Percentiles rank a stretch among this genome's conserved stretches.
Conservation (phyloP, 768 basidiomycete species). For the Cytidiella melzeri region DNA sequence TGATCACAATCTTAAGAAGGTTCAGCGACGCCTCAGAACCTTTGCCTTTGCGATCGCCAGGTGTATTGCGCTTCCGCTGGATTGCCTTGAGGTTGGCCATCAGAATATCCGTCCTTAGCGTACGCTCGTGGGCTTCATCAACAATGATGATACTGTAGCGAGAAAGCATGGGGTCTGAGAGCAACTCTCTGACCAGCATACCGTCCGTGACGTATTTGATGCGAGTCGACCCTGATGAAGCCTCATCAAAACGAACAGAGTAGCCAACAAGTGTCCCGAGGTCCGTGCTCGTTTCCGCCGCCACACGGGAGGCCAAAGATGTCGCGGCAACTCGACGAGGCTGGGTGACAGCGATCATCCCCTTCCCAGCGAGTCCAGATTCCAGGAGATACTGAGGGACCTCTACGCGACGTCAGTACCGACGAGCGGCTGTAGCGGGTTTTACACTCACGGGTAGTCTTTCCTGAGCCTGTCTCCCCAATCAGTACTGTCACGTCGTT, state of each 20-base stretch:
- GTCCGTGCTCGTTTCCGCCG: conserved; percentile 67
- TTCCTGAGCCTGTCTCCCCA: conserved; percentile 97
- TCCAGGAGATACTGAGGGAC: conserved; percentile 94
- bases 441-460: conserved; percentile 83
- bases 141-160: conserved; percentile 86
- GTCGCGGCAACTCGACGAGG: conserved; percentile 94
- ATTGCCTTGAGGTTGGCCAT: conserved; percentile 86
- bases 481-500: conserved; percentile 87
- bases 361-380: conserved; percentile 61
- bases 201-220: conserved; percentile 98
- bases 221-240: conserved; percentile 59
- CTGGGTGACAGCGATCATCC: conserved; percentile 89
- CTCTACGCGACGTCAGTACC: conserved; percentile 45
- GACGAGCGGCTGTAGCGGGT: neutral
- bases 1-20: conserved; percentile 87
- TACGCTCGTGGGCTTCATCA: conserved; percentile 97
- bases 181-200: conserved; percentile 91
- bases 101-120: conserved; percentile 89
- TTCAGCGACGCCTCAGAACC: conserved; percentile 34
- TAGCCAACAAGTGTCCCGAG: conserved; percentile 86
- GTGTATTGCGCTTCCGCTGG: conserved; percentile 54
- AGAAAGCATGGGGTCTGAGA: conserved; percentile 69
- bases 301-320: conserved; percentile 87
- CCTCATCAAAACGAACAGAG: conserved; percentile 93
- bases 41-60: conserved; percentile 40